Conservation (phyloP, 768 basidiomycete genomes). For the Mycena kentingensis region DNA sequence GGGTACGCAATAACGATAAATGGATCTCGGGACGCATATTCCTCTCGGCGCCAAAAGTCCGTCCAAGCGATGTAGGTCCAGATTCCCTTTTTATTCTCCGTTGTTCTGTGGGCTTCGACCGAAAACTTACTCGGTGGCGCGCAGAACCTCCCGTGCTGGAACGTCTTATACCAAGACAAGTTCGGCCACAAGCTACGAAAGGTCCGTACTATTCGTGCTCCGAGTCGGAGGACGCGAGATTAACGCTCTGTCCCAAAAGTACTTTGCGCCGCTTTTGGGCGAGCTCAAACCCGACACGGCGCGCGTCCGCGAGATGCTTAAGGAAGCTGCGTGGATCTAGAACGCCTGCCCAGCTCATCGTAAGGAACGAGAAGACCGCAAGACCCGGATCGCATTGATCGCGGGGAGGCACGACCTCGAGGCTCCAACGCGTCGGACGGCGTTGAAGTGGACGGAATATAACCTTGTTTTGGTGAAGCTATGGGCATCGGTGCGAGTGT, state of each 20-base stretch:
- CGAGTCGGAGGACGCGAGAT: too few species aligned
- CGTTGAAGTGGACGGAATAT: too few species aligned
- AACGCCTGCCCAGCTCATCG: too few species aligned
- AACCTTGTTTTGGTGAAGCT: too few species aligned
- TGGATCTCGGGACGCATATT: background rate
- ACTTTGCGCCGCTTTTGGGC: background rate
- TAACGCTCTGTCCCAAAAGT: too few species aligned
- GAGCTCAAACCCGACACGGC: constrained; percentile 1
- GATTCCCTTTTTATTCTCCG: background rate
- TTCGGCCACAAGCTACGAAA: background rate
- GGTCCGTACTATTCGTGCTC: too few species aligned
- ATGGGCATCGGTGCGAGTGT: too few species aligned
- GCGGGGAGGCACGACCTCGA: too few species aligned
- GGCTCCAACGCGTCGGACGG: too few species aligned
- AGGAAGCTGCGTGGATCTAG: background rate
- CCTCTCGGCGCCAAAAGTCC: background rate
- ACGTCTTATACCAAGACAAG: background rate
- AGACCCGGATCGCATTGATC: too few species aligned
- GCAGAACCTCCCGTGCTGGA: background rate
- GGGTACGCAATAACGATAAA: background rate
- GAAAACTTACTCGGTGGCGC: background rate
- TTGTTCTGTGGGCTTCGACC: too few species aligned
- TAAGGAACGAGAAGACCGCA: too few species aligned
- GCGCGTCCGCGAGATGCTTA: background rate
- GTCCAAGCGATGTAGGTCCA: background rate